phyloP scores from a whole-genome alignment of 345 rosid genomes.

The Brassica juncea region DNA sequence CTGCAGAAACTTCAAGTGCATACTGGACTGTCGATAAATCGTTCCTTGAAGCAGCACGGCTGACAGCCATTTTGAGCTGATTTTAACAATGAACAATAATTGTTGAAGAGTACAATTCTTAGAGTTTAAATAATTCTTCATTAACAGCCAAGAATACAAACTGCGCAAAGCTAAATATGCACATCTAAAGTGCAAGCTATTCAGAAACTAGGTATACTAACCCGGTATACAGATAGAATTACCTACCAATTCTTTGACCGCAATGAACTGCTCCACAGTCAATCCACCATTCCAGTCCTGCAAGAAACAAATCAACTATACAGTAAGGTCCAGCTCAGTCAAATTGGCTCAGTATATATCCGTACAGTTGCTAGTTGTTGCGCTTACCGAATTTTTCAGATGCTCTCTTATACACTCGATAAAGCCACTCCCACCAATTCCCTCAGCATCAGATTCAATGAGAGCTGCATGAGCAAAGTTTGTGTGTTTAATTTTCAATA shows the following conservation, averaged over 20 bases:
- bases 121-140: not conserved
- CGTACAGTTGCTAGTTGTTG: conserved; percentile 29
- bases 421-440: conserved; percentile 99
- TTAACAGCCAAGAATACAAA: conserved; percentile 14
- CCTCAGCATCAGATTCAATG: conserved; percentile 99
- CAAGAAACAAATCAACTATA: conserved; percentile 39
- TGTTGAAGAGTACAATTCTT: conserved; percentile 9
- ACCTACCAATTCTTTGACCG: conserved; percentile 96
- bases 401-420: conserved; percentile 98
- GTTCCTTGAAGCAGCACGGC: conserved; percentile 90
- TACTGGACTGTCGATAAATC: conserved; percentile 87
- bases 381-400: conserved; percentile 68
- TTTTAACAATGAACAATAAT: conserved; percentile 18
- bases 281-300: conserved; percentile 91
- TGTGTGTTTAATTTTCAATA: conserved; percentile 29
- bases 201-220: conserved; percentile 18
- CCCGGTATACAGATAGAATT: conserved; percentile 5
- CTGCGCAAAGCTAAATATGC: conserved; percentile 14
- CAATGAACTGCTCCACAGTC: conserved; percentile 95
- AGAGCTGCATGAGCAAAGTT: conserved; percentile 64
- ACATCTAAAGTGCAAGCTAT: conserved; percentile 47
- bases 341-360: conserved; percentile 22
- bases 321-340: conserved; percentile 39
- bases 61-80: conserved; percentile 95
- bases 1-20: conserved; percentile 98